These are phyloP conservation scores for Sambucus nigra DNA, from an alignment of 129 eudicot species.

Conservation along the genomic window DNA sequence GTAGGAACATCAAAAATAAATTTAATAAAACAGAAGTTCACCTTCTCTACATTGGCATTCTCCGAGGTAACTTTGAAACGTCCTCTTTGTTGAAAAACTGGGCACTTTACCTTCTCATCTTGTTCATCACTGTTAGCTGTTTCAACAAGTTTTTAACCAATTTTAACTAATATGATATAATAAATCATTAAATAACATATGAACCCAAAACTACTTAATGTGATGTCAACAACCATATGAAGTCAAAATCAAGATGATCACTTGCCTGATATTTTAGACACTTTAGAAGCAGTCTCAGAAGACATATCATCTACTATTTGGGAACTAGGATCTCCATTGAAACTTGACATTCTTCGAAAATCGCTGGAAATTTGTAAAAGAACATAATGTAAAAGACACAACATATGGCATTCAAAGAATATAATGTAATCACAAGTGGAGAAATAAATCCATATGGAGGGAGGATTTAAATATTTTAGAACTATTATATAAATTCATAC, in stretches of 20 bases:
- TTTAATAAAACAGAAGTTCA: slow-evolving; percentile 7
- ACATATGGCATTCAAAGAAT: neutral
- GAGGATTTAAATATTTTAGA: no score
- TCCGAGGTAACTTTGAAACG: slow-evolving; percentile 93
- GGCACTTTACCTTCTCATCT: slow-evolving; percentile 61
- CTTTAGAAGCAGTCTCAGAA: slow-evolving; percentile 27
- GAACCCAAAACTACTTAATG: neutral
- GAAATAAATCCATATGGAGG: no score
- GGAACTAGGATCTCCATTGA: slow-evolving; percentile 23
- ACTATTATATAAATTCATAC: no score
- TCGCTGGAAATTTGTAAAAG: slow-evolving; percentile 10
- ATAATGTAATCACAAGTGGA: neutral
- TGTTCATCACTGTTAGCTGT: slow-evolving; percentile 52
- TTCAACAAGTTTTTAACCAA: slow-evolving; percentile 4
- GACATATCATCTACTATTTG: slow-evolving; percentile 25
- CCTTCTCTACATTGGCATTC: slow-evolving; percentile 67
- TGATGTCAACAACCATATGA: neutral
- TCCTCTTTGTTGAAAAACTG: slow-evolving; percentile 83
- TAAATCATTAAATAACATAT: neutral
- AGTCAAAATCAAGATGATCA: slow-evolving; percentile 11
- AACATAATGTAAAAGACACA: neutral
- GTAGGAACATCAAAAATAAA: neutral
- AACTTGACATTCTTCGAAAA: slow-evolving; percentile 15
- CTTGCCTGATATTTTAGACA: slow-evolving; percentile 50
- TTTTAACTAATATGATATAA: neutral